These are phyloP conservation scores for Ophiostoma ips DNA, from an alignment of 2,329 filamentous ascomycete genomes.

Conservation along the genomic window DNA sequence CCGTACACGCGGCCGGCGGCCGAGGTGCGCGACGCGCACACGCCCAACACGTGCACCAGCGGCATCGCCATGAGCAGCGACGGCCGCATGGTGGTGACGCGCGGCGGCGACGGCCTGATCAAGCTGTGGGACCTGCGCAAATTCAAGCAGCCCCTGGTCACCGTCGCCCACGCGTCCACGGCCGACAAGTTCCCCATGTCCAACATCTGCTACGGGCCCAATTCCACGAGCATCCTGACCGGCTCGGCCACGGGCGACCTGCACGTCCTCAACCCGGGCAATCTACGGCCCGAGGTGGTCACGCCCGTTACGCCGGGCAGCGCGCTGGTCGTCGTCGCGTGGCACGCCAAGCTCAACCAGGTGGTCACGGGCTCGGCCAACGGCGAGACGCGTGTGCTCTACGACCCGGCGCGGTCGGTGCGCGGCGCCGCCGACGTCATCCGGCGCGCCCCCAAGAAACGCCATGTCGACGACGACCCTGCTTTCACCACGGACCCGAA, in stretches of 20 bases:
- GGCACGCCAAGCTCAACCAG: constrained; percentile 93
- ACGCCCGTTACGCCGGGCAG: constrained; percentile 80
- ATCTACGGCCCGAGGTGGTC: constrained; percentile 68
- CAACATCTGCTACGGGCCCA: constrained; percentile 83
- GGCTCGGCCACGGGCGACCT: constrained; percentile 77
- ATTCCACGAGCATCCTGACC: constrained; percentile 71
- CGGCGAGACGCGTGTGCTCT: constrained; percentile 77
- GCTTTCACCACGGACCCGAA: constrained; percentile 73
- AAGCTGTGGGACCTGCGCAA: constrained; percentile 97
- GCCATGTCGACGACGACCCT: constrained; percentile 89
- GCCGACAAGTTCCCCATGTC: constrained; percentile 71
- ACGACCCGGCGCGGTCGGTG: constrained; percentile 69
- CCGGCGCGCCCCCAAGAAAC: constrained; percentile 84
- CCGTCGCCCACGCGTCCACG: constrained; percentile 64
- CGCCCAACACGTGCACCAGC: constrained; percentile 74
- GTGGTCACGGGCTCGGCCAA: constrained; percentile 91
- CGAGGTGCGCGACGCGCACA: constrained; percentile 75
- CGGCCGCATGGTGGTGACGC: constrained; percentile 77
- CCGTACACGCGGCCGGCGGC: constrained; percentile 70
- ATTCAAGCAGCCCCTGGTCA: constrained; percentile 79
- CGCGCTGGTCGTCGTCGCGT: constrained; percentile 70
- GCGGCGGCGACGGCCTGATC: constrained; percentile 82
- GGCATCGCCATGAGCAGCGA: constrained; percentile 84
- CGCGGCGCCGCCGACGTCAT: constrained; percentile 80
- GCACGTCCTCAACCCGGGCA: constrained; percentile 87